Evolutionary conservation across 495 filamentous ascomycete species (phyloP).

Genomic region (Lasiosphaeriaceae sp.): DNA sequence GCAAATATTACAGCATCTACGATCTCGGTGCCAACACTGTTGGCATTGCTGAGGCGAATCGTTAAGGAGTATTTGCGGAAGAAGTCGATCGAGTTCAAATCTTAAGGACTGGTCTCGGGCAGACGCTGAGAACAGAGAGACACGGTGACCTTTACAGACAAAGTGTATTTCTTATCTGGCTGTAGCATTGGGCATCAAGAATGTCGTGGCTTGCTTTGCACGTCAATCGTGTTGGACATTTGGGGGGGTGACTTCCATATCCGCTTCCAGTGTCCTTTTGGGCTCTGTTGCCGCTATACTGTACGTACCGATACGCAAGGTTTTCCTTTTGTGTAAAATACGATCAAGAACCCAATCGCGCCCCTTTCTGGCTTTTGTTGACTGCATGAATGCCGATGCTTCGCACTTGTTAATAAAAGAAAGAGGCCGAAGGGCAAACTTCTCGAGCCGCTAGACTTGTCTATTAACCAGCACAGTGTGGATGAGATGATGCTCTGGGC

Average conservation of each 20-base stretch:
- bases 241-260: neutral
- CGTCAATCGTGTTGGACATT: neutral
- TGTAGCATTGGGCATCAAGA: constrained; percentile 1
- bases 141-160: neutral
- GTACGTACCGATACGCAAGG: neutral
- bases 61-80: neutral
- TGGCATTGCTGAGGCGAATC: constrained; percentile 81
- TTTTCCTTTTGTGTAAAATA: constrained; percentile 19
- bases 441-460: too few relatives aligned
- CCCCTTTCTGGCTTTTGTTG: too few relatives aligned
- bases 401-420: too few relatives aligned
- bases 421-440: too few relatives aligned
- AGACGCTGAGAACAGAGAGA: neutral
- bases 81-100: neutral
- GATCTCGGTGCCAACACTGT: constrained; percentile 81
- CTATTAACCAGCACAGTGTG: too few relatives aligned
- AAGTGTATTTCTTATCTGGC: constrained; percentile 11
- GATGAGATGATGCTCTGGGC: too few relatives aligned
- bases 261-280: neutral
- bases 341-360: neutral
- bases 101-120: neutral
- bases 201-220: neutral
- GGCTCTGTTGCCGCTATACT: neutral
- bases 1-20: constrained; percentile 96
- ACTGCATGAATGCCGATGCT: too few relatives aligned